These are phyloP conservation scores for Lachancea fermentati DNA, from an alignment of 805 yeast genomes.

Conservation along the genomic window DNA sequence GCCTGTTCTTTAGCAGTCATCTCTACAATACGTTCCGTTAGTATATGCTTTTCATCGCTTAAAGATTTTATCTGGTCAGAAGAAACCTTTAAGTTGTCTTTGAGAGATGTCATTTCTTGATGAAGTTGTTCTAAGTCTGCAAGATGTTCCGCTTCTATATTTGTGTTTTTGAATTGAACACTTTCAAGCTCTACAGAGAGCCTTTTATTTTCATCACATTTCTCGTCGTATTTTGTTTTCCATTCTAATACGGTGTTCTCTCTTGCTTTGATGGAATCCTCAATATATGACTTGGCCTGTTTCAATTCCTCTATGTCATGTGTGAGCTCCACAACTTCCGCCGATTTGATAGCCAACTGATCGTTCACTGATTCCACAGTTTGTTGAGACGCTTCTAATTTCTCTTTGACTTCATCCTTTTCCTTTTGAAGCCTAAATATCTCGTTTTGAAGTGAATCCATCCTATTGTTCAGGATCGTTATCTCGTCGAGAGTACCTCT, in stretches of 20 bases:
- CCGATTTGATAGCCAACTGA: constrained; percentile 34
- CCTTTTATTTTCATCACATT: constrained; percentile 18
- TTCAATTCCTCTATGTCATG: constrained; percentile 31
- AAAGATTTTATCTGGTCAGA: constrained; percentile 26
- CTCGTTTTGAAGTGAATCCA: constrained; percentile 5
- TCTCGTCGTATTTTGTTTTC: constrained; percentile 19
- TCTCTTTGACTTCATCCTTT: constrained; percentile 5
- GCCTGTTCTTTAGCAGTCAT: neutral
- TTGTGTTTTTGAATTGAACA: constrained; percentile 19
- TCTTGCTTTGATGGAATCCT: constrained; percentile 31
- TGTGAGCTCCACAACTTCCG: constrained; percentile 33
- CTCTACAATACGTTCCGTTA: constrained; percentile 12
- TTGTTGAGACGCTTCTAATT: constrained; percentile 14
- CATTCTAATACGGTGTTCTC: constrained; percentile 27
- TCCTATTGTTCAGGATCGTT: neutral
- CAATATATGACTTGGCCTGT: constrained; percentile 19
- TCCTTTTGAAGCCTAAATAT: neutral
- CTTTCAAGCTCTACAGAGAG: constrained; percentile 25
- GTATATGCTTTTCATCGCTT: constrained; percentile 24
- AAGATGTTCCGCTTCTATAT: constrained; percentile 33
- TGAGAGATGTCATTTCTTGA: constrained; percentile 31
- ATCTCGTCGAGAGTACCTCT: neutral
- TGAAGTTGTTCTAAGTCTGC: constrained; percentile 35
- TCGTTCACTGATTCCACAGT: constrained; percentile 25
- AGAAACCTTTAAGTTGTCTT: constrained; percentile 26